A percentile compares a stretch with the other conserved stretches of the same genome.
Evolutionary conservation across 768 basidiomycete genomes (phyloP).

Genomic region (Mycena leptocephala): DNA sequence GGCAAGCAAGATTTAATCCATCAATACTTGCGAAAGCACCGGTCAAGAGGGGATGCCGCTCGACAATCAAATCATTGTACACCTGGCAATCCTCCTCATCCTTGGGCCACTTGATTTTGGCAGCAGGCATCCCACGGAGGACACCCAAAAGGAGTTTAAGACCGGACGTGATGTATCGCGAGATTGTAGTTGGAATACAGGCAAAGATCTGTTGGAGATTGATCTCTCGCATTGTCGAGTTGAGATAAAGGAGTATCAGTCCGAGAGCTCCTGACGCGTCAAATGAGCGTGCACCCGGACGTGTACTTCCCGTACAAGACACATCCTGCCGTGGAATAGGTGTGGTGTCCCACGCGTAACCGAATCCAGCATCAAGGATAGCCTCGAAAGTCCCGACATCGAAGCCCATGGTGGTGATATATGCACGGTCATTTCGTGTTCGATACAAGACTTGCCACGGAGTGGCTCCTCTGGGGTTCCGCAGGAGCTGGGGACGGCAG

Average conservation of each 20-base stretch:
- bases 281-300: neutral
- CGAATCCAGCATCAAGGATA: conserved; percentile 47
- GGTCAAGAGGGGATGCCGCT: conserved; percentile 44
- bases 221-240: conserved; percentile 37
- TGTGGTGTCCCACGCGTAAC: neutral
- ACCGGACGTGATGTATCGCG: no score
- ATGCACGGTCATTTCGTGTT: conserved; percentile 35
- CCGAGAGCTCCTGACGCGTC: neutral
- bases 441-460: conserved; percentile 45
- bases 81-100: conserved; percentile 35
- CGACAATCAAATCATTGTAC: conserved; percentile 26
- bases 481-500: conserved; percentile 40
- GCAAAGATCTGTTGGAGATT: no score
- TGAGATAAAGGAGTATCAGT: neutral
- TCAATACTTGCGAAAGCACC: conserved; percentile 62
- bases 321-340: neutral
- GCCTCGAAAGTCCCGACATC: no score
- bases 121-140: conserved; percentile 43
- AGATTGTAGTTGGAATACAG: no score
- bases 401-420: no score
- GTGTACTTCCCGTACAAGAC: neutral
- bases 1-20: conserved; percentile 55
- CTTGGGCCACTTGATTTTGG: conserved; percentile 36
- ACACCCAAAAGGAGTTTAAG: no score
- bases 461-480: conserved; percentile 37